Evolutionary conservation across 2,329 filamentous ascomycete species (phyloP), one percentile per base, ranked within the genome.

Genomic region (Moelleriella libera): DNA sequence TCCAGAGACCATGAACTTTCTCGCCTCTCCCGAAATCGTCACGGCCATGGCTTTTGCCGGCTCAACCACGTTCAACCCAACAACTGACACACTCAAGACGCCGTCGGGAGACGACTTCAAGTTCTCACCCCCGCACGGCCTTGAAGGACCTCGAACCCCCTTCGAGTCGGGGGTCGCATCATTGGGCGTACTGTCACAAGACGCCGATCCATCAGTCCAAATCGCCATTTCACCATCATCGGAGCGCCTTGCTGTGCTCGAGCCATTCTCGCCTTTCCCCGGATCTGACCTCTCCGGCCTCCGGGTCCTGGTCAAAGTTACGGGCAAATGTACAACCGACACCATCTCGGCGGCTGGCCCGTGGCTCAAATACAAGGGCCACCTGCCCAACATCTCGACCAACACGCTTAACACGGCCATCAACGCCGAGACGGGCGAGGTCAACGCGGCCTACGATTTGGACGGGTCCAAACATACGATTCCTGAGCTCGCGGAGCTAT

Each of bases 331-430:
- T 75, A 98, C 92, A 49, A 98, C 92, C 42, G 92, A 98, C 68
- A 97, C 92, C 57, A 98, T 98, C 67, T 97, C 89, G 39, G 90
- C 90, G 34, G 90, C 90, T 1, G 90, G 90, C 5, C 90, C 90
- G 12, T 97, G 90, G 90, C 79, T 98, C 56, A 97, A 97, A 69
- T 98, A 97, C 80, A 97, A 97, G 75, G 92, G 92, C 52, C 92
- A 98, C 67, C 79, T 98, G 52, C 88, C 92, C 64, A 98, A 98
- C 73, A 98, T 98, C 65, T 85, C 83, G 57, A 88, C 88, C 62
- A 98, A 98, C 76, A 98, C 92, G 2, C 80, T 98, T 54, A 96
- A 96, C 68, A 92, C 88, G 47, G 92, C 92, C 50, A 76, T 89
- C 62, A 96, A 96, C 66, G 88, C 85, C 42, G 87, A 86, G 52